Conservation (phyloP, 768 basidiomycete species). For the Lentinus brumalis region DNA sequence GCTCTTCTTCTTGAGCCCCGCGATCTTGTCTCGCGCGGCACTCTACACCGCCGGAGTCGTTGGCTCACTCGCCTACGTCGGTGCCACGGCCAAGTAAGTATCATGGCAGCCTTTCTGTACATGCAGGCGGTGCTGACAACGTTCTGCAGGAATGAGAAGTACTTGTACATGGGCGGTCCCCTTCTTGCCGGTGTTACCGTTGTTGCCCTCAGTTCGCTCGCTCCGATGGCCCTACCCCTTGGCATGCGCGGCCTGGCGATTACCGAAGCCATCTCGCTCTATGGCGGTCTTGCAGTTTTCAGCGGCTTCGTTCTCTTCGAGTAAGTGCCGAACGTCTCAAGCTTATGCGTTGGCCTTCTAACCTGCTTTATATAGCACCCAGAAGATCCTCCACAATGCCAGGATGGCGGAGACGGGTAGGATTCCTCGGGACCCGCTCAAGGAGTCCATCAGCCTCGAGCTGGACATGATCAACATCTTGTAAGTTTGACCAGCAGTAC, state of each 20-base stretch:
- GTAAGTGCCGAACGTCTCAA: conserved; percentile 41
- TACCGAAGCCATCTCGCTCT: conserved; percentile 77
- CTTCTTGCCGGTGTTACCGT: conserved; percentile 88
- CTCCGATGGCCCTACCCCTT: conserved; percentile 87
- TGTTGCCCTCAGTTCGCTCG: conserved; percentile 82
- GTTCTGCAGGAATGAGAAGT: conserved; percentile 64
- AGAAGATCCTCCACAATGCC: conserved; percentile 80
- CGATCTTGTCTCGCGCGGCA: conserved; percentile 82
- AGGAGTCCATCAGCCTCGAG: conserved; percentile 76
- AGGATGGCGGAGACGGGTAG: conserved; percentile 69
- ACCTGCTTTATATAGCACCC: conserved; percentile 53
- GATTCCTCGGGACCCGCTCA: conserved; percentile 72
- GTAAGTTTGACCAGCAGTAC: conserved; percentile 40
- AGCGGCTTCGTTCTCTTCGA: conserved; percentile 86
- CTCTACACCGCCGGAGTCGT: conserved; percentile 86
- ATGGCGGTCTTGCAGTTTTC: conserved; percentile 89
- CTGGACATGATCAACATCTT: conserved; percentile 92
- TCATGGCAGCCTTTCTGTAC: background rate
- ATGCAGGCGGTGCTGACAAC: background rate
- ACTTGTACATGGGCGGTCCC: conserved; percentile 84
- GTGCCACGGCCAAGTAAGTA: conserved; percentile 78
- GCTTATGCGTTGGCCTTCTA: background rate
- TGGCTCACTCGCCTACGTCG: conserved; percentile 84
- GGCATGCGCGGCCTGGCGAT: conserved; percentile 76
- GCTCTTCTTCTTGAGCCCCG: conserved; percentile 86